Base-by-base conservation (phyloP, 1,284 basidiomycete genomes). In the Meripilus lineatus region DNA sequence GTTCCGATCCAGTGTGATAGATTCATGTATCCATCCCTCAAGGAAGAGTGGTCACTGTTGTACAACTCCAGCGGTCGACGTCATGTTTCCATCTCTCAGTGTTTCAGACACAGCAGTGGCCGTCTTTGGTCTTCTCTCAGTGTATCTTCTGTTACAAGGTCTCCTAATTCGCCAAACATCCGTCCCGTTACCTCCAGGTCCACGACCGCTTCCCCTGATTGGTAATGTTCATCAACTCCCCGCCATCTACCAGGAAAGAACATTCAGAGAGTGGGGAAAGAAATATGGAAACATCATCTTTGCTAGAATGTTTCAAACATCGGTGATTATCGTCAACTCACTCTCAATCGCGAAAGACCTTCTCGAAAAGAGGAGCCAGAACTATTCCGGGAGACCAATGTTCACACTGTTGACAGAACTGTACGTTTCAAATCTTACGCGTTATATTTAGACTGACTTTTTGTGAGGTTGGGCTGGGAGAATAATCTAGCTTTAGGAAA, bases 321-420 rank as follows among this genome's bases (percentile, higher is more conserved):
- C 55, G 3, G 42, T 52, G 13, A 23, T 50, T 25, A 44, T 51
- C 14, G 40, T 58, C 14, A 54, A 54, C 47, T 54, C 66, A 3
- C 70, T 71, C 2, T 66, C 71, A 49, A 68, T 68, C 14, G 73
- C 72, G 17, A 74, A 72, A 67, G 75, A 77, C 51, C 59, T 77
- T 15, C 61, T 79, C 14, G 76, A 77, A 52, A 77, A 75, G 53
- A 68, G 67, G 28, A 72, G 71, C 14, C 65, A 66, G n/a, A 71
- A 70, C 20, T 76, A 72, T 46, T 75, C 72, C 5, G 69, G 68
- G 49, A 65, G 75, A 14, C 64, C 64, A 8, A 51, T 54, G 3
- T 48, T 62, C 35, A 50, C 58, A 36, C 48, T 62, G 30, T 50
- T 58, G 17, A 36, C 50, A 18, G 58, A 62, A 36, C 40, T 62